Conservation (phyloP, 331 rosid genomes). For the Quercus lobata region DNA sequence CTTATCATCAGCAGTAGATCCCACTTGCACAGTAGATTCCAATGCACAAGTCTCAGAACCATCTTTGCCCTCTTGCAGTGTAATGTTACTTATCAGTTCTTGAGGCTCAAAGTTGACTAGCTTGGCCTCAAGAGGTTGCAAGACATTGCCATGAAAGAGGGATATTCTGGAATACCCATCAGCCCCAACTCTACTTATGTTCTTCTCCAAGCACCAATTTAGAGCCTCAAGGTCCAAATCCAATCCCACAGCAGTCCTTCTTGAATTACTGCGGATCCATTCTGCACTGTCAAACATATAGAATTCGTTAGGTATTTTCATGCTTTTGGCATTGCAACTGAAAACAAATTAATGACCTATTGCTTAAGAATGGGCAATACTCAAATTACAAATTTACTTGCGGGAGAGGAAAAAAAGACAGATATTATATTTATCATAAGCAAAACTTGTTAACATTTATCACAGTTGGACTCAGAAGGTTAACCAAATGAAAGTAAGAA, state of each 20-base stretch:
- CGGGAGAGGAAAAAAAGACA: neutral
- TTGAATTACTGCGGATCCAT: conserved; percentile 80
- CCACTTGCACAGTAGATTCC: conserved; percentile 32
- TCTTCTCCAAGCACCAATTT: conserved; percentile 82
- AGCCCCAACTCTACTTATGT: conserved; percentile 59
- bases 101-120: conserved; percentile 43
- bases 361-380: neutral
- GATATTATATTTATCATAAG: neutral
- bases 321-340: neutral
- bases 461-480: neutral
- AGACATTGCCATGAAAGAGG: conserved; percentile 90
- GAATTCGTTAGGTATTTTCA: conserved; percentile 9
- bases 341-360: neutral
- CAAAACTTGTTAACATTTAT: neutral
- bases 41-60: conserved; percentile 21
- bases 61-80: conserved; percentile 38
- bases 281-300: conserved; percentile 54
- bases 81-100: conserved; percentile 40
- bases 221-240: conserved; percentile 86
- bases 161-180: conserved; percentile 76
- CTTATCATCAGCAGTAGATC: conserved; percentile 30
- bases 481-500: neutral
- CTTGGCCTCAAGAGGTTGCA: conserved; percentile 72
- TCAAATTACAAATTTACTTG: neutral
- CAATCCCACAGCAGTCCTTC: conserved; percentile 83